Percentiles rank a stretch among this genome's conserved stretches.
These are phyloP conservation scores for Protostelium mycophagum DNA, from an alignment of 78 protist genomes.

Conservation along the genomic window DNA sequence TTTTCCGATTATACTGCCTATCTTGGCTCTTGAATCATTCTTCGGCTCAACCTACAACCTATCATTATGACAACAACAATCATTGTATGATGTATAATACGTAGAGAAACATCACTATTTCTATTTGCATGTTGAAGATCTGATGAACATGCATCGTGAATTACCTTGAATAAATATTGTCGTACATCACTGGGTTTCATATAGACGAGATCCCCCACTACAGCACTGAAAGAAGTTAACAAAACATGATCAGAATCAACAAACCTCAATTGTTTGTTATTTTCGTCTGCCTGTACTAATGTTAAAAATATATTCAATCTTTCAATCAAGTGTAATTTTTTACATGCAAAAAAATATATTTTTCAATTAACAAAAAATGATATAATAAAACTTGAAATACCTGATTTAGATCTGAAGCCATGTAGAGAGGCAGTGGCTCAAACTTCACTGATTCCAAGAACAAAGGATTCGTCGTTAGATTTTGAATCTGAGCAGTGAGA, in stretches of 20 bases:
- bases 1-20: slow-evolving; percentile 24
- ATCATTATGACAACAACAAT: neutral
- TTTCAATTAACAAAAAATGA: no score
- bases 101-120: neutral
- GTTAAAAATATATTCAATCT: neutral
- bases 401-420: neutral
- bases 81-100: neutral
- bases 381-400: neutral
- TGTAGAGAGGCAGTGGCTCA: neutral
- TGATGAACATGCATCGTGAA: slow-evolving; percentile 13
- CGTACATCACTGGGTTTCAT: slow-evolving; percentile 32
- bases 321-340: neutral
- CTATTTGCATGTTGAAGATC: neutral
- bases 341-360: neutral
- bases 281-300: neutral
- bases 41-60: neutral
- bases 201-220: slow-evolving; percentile 32
- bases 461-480: slow-evolving; percentile 43
- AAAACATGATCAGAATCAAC: neutral
- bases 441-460: slow-evolving; percentile 26
- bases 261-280: slow-evolving; percentile 3
- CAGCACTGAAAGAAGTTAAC: neutral
- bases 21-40: neutral
- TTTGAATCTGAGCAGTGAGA: slow-evolving; percentile 44
- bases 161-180: slow-evolving; percentile 44